phyloP scores from a whole-genome alignment of 169 alveolate species.

The Hepatocystis sp. region DNA sequence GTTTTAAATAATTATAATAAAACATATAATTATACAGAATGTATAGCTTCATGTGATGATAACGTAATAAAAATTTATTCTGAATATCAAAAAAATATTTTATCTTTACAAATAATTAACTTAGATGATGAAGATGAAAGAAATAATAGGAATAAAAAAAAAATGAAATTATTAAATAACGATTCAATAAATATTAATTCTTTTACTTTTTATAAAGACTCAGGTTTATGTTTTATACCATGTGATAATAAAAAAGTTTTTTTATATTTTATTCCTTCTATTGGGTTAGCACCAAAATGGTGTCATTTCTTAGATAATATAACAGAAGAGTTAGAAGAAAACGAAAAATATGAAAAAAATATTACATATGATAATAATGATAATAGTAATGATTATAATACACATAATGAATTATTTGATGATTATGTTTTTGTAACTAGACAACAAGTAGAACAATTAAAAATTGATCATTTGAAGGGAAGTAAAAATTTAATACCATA shows the following conservation, averaged over 20 bases:
- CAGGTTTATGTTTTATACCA: slow-evolving; percentile 95
- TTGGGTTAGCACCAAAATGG: slow-evolving; percentile 98
- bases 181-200: slow-evolving; percentile 74
- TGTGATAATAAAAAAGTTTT: slow-evolving; percentile 95
- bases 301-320: slow-evolving; percentile 96
- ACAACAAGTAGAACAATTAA: slow-evolving; percentile 94
- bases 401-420: slow-evolving; percentile 84
- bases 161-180: slow-evolving; percentile 29
- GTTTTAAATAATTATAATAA: slow-evolving; percentile 36
- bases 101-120: slow-evolving; percentile 74
- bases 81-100: slow-evolving; percentile 58
- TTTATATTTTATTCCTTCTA: slow-evolving; percentile 93
- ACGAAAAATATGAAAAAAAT: slow-evolving; percentile 60
- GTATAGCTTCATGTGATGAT: slow-evolving; percentile 81
- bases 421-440: slow-evolving; percentile 95
- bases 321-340: slow-evolving; percentile 97
- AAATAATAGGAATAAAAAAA: slow-evolving; percentile 7
- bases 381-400: slow-evolving; percentile 80
- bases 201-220: slow-evolving; percentile 87
- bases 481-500: slow-evolving; percentile 94
- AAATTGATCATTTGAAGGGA: slow-evolving; percentile 94
- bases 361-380: slow-evolving; percentile 78
- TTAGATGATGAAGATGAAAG: slow-evolving; percentile 45
- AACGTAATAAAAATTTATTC: slow-evolving; percentile 79
- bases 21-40: no score